phyloP scores from a whole-genome alignment of 2,329 filamentous ascomycete species.

The Cadophora malorum region DNA sequence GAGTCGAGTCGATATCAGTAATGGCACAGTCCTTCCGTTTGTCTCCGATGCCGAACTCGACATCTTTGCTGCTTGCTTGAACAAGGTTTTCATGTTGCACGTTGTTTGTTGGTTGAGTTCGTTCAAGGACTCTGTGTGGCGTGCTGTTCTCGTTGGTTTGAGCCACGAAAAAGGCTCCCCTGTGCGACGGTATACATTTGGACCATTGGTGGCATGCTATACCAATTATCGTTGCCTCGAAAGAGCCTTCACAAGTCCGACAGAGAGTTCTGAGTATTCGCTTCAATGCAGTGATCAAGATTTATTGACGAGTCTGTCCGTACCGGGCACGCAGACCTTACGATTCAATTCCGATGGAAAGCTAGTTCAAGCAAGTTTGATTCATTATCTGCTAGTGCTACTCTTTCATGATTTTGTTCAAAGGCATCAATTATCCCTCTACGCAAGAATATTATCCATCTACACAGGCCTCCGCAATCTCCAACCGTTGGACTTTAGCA shows the following conservation, averaged over 20 bases:
- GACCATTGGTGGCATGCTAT: neutral
- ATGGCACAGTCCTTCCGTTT: neutral
- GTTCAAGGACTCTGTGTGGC: neutral
- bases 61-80: neutral
- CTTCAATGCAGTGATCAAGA: neutral
- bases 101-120: neutral
- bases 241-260: neutral
- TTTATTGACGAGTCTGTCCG: neutral
- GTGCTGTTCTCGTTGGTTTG: neutral
- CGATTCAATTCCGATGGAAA: neutral
- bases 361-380: neutral
- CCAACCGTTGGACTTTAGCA: constrained; percentile 13
- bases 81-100: neutral
- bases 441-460: constrained; percentile 15
- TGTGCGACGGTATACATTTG: too few relatives aligned
- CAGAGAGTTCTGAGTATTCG: neutral
- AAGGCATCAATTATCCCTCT: neutral
- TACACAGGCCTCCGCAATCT: constrained; percentile 1
- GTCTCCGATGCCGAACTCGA: neutral
- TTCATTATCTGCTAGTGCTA: constrained; percentile 5
- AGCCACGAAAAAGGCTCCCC: neutral
- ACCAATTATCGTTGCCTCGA: neutral
- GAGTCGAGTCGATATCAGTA: constrained; percentile 5
- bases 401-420: neutral
- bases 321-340: neutral